Evolutionary conservation across 2,329 filamentous ascomycete genomes (phyloP), one percentile per base, ranked within the genome.

Genomic region (Monosporascus sp.): DNA sequence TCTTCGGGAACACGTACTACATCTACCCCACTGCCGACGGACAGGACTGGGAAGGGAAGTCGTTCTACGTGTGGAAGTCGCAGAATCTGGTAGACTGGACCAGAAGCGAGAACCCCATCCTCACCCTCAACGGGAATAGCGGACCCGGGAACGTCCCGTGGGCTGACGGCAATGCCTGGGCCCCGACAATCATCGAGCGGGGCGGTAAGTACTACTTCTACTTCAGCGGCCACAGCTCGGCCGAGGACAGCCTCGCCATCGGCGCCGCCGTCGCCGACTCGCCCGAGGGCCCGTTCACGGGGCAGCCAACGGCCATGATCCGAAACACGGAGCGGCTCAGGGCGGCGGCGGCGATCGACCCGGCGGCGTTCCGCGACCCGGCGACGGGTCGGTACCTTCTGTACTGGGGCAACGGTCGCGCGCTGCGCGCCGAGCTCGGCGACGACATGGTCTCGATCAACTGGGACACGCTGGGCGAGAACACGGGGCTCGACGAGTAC

Each of bases 161-260:
- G 84, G 82, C 81, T 0, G 77, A 72, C 1, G 84, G 84, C 56
- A 85, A 86, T 59, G 77, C 85, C 5, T 87, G 84, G 83, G 84
- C 84, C 0, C 84, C 84, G 0, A 81, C 84, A 52, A 83, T 84
- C 2, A 79, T 80, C 1, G 68, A 71, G 48, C 80, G 79, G 52
- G 72, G 80, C 54, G 82, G 80, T 0, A 83, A 82, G 67, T 87
- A 80, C 68, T 86, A 84, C 60, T 78, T 86, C 20, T 85, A 82
- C 66, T 85, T 84, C 65, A 76, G 69, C 35, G 75, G 75, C 0
- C 64, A 75, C 27, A 74, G 73, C 38, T 79, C 81, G 0, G 79
- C 79, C 0, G 67, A 77, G 26, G 73, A 82, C 54, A 72, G 78
- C 57, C 74, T 84, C 48, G 81, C 78, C 5, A 82, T 86, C 37